A percentile compares a stretch with the other conserved stretches of the same genome.
phyloP scores from a whole-genome alignment of 176 grass and related monocot species.

The bread wheat (Triticum aestivum) region DNA sequence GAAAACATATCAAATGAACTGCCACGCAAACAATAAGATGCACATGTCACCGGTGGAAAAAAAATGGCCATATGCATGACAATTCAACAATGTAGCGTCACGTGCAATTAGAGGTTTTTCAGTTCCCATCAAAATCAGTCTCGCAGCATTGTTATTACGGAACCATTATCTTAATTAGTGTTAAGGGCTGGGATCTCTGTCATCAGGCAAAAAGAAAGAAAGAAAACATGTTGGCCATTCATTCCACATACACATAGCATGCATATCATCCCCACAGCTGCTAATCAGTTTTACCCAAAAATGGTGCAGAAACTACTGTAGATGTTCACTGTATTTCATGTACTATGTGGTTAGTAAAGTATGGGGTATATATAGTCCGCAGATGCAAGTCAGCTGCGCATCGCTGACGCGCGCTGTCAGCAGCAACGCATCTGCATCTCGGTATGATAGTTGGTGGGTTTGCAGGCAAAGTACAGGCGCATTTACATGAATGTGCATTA shows the following conservation, averaged over 20 bases:
- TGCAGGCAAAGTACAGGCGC: background rate
- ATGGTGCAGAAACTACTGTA: background rate
- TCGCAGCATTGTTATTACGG: background rate
- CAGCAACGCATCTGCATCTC: background rate
- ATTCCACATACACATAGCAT: background rate
- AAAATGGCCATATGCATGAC: background rate
- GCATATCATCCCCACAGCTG: background rate
- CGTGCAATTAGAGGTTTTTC: background rate
- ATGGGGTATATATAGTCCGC: background rate
- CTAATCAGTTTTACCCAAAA: background rate
- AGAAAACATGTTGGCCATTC: background rate
- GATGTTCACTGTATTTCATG: conserved; percentile 39
- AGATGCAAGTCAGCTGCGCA: background rate
- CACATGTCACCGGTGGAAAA: background rate
- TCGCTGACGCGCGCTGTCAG: background rate
- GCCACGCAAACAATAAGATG: background rate
- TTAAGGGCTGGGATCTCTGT: too few relatives aligned
- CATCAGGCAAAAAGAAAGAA: background rate
- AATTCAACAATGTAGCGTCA: background rate
- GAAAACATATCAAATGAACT: background rate
- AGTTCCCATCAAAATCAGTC: background rate
- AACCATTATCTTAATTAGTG: background rate
- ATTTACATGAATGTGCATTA: background rate
- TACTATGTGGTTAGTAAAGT: background rate
- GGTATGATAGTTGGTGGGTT: background rate